These are phyloP conservation scores for Cladosporium austrohemisphaericum DNA, from an alignment of 2,329 filamentous ascomycete genomes.

Conservation along the genomic window DNA sequence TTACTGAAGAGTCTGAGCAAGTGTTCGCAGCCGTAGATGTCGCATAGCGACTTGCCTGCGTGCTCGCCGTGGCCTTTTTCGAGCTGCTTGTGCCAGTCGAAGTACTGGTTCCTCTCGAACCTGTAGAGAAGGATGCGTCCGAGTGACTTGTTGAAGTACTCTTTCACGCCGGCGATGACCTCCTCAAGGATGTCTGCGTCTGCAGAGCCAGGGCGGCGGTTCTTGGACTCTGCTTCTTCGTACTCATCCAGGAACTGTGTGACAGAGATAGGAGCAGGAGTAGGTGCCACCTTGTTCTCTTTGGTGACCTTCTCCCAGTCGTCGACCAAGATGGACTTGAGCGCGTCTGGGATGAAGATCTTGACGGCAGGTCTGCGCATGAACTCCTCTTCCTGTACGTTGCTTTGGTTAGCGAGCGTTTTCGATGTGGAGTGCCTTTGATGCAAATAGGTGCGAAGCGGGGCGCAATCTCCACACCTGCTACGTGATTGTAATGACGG, in stretches of 20 bases:
- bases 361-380: conserved; percentile 79
- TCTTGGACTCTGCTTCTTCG: conserved; percentile 68
- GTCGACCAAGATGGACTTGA: conserved; percentile 91
- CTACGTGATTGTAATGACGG: too few species aligned
- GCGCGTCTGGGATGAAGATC: conserved; percentile 77
- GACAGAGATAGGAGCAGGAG: conserved; percentile 75
- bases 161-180: conserved; percentile 76
- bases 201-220: conserved; percentile 62
- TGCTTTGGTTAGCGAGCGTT: neutral
- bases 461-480: neutral
- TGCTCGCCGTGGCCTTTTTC: conserved; percentile 56
- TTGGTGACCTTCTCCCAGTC: conserved; percentile 99
- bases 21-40: conserved; percentile 92
- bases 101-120: conserved; percentile 87
- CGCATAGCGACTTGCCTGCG: conserved; percentile 67
- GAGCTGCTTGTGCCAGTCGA: conserved; percentile 70
- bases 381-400: conserved; percentile 77
- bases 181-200: conserved; percentile 86
- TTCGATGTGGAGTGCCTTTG: neutral
- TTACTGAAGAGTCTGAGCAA: conserved; percentile 82
- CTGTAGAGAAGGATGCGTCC: conserved; percentile 89
- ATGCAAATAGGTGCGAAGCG: neutral
- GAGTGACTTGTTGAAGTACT: conserved; percentile 90
- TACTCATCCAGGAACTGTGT: conserved; percentile 79
- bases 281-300: conserved; percentile 80